Evolutionary conservation across 306 rosid genomes (phyloP), one percentile per base, ranked within the genome.

Genomic region (Quercus bicolor): DNA sequence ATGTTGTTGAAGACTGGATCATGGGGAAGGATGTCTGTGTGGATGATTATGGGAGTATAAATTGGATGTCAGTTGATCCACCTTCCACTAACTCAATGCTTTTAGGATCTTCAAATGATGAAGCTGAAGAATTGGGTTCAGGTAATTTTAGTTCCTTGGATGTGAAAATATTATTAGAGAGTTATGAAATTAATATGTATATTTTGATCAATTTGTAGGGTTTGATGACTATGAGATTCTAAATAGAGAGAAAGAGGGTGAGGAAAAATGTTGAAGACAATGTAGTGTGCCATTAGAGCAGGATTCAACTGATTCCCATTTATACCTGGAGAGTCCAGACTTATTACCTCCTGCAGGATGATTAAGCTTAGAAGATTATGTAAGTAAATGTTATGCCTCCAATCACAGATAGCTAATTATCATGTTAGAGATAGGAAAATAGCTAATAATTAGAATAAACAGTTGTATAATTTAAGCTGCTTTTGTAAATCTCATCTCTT

Each of bases 181-280:
- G n/a, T 13, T 62, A 60, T 28, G 65, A 40, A 29, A 74, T 56
- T 28, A 60, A 80, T 78, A 78, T 62, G 56, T 83, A 48, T 84
- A 75, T 37, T 29, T 61, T 70, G 34, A 52, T 48, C 78, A 80
- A 53, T 66, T 70, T 84, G 85, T 83, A 94, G 98, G 94, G 71
- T 94, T 89, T 78, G 88, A 92, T 80, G 98, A 94, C 76, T 65
- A 64, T 66, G 97, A 92, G 82, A 87, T 92, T 79, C 87, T 90
- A 81, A 73, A 75, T 45, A 64, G 73, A 65, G 80, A 15, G 51
- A 89, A 88, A 83, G 91, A 89, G n/a, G 75, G 77, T 1, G 97
- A 89, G 82, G 87, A 87, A 87, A 57, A 82, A 75, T 70, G 29
- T 68, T 3, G 85, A 85, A 85, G 91, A 84, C 74, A 84, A 82